Base-by-base conservation (phyloP, 129 eudicot species). In the Calendula officinalis region DNA sequence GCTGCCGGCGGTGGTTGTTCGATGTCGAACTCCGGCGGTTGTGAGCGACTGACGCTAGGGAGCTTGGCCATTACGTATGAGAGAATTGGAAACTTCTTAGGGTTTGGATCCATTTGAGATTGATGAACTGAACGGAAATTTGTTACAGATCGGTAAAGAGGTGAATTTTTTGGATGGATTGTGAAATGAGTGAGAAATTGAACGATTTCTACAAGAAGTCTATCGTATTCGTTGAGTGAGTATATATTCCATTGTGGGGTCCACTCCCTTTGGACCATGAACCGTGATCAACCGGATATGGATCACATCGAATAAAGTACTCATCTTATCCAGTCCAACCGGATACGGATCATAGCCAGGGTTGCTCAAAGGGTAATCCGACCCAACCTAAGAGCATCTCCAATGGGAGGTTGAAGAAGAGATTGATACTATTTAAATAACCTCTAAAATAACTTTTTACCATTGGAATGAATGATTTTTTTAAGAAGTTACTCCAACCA, bases 51-150 rank as follows among this genome's bases (percentile, higher is more conserved):
- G 73, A 77, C 66, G 39, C 60, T 65, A 71, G 92, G 96, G 53
- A 91, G 59, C 12, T 69, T 85, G 22, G 83, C 47, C 94, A 91
- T 82, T 51, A 88, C 94, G 43, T 80, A 82, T 27, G 90, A 76
- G 48, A 91, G 80, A 56, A 91, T 81, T 16, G 98, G 96, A 70
- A 82, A 82, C 44, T 73, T 70, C 7, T 56, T 87, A 13, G 90
- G 90, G 66, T 73, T 82, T 5, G 90, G 87, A 84, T 91, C 94
- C 95, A 87, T 87, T 12, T 50, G 32, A 14, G 59, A 56, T 51
- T 3, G 54, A 56, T 37, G 66, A 46, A 37, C n/a, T 55, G 52
- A 27, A 32, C n/a, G n/a, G 34, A 49, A 42, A 13, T 37, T 34
- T 16, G 2, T 55, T 5, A 39, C 5, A 11, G 39, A 17, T 64